Conservation (phyloP, 2,329 filamentous ascomycete genomes). For the Rhinocladiella similis region DNA sequence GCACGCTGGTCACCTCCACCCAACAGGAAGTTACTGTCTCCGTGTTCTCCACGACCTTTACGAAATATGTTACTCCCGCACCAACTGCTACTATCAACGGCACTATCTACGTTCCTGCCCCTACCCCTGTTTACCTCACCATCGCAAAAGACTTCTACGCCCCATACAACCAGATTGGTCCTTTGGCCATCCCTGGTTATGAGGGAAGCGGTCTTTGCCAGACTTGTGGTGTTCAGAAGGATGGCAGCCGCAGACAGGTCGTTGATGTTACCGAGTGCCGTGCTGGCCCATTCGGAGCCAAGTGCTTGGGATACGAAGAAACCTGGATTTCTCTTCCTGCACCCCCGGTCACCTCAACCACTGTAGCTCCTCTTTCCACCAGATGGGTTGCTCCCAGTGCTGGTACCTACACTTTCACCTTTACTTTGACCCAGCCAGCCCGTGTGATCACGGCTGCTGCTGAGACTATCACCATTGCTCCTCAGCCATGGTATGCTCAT, state of each 20-base stretch:
- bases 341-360: slow-evolving; percentile 10
- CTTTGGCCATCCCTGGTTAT: slow-evolving; percentile 26
- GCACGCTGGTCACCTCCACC: slow-evolving; percentile 22
- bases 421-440: slow-evolving; percentile 17
- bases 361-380: slow-evolving; percentile 10
- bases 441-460: slow-evolving; percentile 4
- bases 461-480: slow-evolving; percentile 21
- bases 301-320: slow-evolving; percentile 19
- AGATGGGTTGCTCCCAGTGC: slow-evolving; percentile 15
- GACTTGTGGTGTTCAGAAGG: slow-evolving; percentile 14
- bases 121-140: slow-evolving; percentile 16
- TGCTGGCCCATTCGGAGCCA: slow-evolving; percentile 9
- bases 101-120: slow-evolving; percentile 6
- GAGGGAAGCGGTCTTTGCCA: slow-evolving; percentile 25
- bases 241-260: slow-evolving; percentile 23
- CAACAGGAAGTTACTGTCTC: slow-evolving; percentile 20
- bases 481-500: slow-evolving; percentile 20
- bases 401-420: slow-evolving; percentile 25
- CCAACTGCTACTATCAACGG: slow-evolving; percentile 8
- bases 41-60: slow-evolving; percentile 16
- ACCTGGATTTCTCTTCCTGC: slow-evolving; percentile 23
- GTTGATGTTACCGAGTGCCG: slow-evolving; percentile 24
- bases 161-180: slow-evolving; percentile 25
- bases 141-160: slow-evolving; percentile 23
- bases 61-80: slow-evolving; percentile 16